These are phyloP conservation scores for Marasmius sp. DNA, from an alignment of 1,284 basidiomycete genomes.

Conservation along the genomic window DNA sequence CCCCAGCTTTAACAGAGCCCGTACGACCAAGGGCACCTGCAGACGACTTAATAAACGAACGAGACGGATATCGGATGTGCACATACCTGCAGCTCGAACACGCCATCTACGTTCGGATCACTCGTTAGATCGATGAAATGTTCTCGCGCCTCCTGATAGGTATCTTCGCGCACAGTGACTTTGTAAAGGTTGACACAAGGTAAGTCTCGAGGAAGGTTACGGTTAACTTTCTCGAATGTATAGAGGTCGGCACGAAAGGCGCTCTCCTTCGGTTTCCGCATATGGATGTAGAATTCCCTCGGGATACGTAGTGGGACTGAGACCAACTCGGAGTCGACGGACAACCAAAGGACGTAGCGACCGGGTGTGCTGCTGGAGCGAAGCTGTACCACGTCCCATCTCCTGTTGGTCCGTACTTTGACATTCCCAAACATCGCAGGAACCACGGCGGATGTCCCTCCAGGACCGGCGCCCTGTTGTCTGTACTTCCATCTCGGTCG, in stretches of 20 bases:
- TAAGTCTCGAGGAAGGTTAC: slow-evolving; percentile 81
- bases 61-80: slow-evolving; percentile 1
- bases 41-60: slow-evolving; percentile 6
- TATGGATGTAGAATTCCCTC: slow-evolving; percentile 91
- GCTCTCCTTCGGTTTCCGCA: slow-evolving; percentile 66
- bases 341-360: slow-evolving; percentile 89
- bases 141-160: slow-evolving; percentile 83
- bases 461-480: slow-evolving; percentile 42
- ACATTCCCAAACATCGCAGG: slow-evolving; percentile 82
- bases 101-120: slow-evolving; percentile 93
- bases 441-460: slow-evolving; percentile 41
- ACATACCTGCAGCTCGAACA: slow-evolving; percentile 88
- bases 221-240: slow-evolving; percentile 70
- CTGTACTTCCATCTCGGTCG: slow-evolving; percentile 78
- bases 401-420: slow-evolving; percentile 63
- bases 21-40: slow-evolving; percentile 83
- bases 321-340: slow-evolving; percentile 79
- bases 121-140: slow-evolving; percentile 93
- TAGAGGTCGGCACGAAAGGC: slow-evolving; percentile 76
- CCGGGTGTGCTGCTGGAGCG: slow-evolving; percentile 77
- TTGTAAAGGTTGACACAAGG: slow-evolving; percentile 83
- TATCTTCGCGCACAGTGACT: slow-evolving; percentile 81
- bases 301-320: slow-evolving; percentile 84
- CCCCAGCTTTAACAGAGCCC: slow-evolving; percentile 85
- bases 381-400: slow-evolving; percentile 95